Base-by-base conservation (phyloP, 495 filamentous ascomycete species). In the Aspergillus wentii region DNA sequence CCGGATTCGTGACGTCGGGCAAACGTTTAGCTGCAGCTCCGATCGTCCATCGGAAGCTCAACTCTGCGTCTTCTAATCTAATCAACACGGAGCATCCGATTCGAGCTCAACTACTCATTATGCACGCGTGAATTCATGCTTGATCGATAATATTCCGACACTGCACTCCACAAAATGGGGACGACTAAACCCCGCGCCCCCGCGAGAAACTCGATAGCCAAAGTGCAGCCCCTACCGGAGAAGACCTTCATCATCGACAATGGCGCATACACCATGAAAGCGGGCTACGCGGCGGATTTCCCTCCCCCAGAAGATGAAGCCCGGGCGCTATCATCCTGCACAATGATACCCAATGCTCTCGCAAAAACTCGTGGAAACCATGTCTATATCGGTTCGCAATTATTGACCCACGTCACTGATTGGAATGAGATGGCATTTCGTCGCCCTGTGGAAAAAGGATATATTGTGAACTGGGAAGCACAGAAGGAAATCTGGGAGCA, bases 401-500 rank as follows among this genome's bases (percentile, higher is more conserved):
- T 95, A n/a, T 53, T 51, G 21, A 76, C 79, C 8, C 76, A 78
- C 45, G 89, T 89, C 53, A 80, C 69, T 33, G 90, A 97, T 56
- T 95, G 89, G 69, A 89, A 88, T 40, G 90, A 95, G 53, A 80
- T 92, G 42, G 72, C 73, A 10, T 95, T 95, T 50, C 78, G 89
- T 23, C 77, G 92, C 9, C 92, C 92, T 0, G 85, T 97, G 15
- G 92, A 99, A 66, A 95, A 92, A 61, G 92, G 92, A 19, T 96
- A 85, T 56, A 71, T 95, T 25, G 88, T 95, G 32, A 97, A 94
- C 52, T 99, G 92, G 92, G 94, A 97, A 57, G 84, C 82, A 0
- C 80, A 99, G 69, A 89, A 85, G 58, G 90, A 92, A 48, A 89
- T 98, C 8, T 99, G 92, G 92, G 89, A 96, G 49, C 78, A 80